Evolutionary conservation across 73 alveolate genomes (phyloP), one percentile per base, ranked within the genome.

Genomic region (Paraurostyla sp.): DNA sequence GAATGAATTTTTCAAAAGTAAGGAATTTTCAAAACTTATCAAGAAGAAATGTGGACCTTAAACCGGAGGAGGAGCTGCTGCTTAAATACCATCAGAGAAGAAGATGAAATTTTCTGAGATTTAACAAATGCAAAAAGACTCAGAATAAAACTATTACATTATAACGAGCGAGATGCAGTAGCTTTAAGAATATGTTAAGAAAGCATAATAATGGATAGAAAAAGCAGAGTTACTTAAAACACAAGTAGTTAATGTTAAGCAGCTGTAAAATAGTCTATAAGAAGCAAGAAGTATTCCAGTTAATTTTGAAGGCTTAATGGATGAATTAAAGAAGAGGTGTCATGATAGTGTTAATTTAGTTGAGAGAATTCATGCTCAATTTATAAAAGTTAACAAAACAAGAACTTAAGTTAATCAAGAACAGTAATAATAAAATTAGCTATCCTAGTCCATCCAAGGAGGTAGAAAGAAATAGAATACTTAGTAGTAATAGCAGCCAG

Each of bases 221-320:
- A 86, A 43, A 29, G 93, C 84, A 0, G 83, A 52, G 41, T 48
- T 33, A 18, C 36, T 86, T 42, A 54, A 41, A 56, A 50, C 23
- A 13, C 32, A 86, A 76, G 42, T 58, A 0, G 89, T 86, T 23
- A 62, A 42, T 45, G 69, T 86, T 4, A 71, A 51, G 57, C 43
- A 56, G 32, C 75, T 86, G 11, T 62, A 86, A 27, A 75, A 48
- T 22, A 54, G 71, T 20, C 40, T 23, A 20, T 23, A 36, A 23
- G 93, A 86, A n/a, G 49, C 83, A 30, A 48, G 69, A 38, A 52
- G 57, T 36, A 71, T 86, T 27, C 93, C 93, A 11, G 93, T 86
- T 1, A 50, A 86, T 15, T 86, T 86, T 76, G 82, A 71, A 16
- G 73, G 56, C 23, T 49, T 75, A 18, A 22, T 36, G 9, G 76